Percentiles rank a stretch among this genome's conserved stretches.
phyloP scores from a whole-genome alignment of 352 stramenopile species.

The Pythium brachiatum region DNA sequence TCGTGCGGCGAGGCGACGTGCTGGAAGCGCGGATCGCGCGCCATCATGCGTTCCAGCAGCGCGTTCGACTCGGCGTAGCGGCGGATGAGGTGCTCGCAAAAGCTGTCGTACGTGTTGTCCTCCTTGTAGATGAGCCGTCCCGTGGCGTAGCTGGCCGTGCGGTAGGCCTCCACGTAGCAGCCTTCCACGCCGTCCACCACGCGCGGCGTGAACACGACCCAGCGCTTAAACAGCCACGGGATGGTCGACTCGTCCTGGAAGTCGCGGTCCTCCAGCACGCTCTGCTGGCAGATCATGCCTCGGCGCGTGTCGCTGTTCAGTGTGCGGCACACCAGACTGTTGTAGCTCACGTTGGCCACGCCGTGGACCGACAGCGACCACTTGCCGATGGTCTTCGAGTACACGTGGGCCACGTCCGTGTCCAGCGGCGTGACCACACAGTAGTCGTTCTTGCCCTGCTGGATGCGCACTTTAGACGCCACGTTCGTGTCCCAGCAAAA shows the following conservation, averaged over 20 bases:
- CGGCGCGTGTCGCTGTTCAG: conserved; percentile 50
- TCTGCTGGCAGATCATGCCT: conserved; percentile 83
- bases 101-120: conserved; percentile 88
- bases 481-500: conserved; percentile 88
- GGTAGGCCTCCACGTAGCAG: conserved; percentile 79
- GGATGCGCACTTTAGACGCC: conserved; percentile 70
- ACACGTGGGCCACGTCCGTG: conserved; percentile 74
- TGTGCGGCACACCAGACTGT: conserved; percentile 71
- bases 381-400: conserved; percentile 82
- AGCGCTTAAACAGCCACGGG: conserved; percentile 87
- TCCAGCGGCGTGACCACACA: conserved; percentile 74
- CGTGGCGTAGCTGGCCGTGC: conserved; percentile 81
- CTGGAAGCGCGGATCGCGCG: conserved; percentile 67
- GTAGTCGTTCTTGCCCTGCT: conserved; percentile 80
- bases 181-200: conserved; percentile 70
- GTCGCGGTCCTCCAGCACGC: conserved; percentile 78
- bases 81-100: conserved; percentile 86
- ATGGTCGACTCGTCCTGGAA: conserved; percentile 78
- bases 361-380: conserved; percentile 83
- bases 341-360: conserved; percentile 85
- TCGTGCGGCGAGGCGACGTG: conserved; percentile 32
- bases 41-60: conserved; percentile 83
- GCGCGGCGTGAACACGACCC: conserved; percentile 79
- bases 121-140: conserved; percentile 86
- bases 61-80: conserved; percentile 84